phyloP scores from a whole-genome alignment of 2,329 filamentous ascomycete species.

The Diaporthe eres region DNA sequence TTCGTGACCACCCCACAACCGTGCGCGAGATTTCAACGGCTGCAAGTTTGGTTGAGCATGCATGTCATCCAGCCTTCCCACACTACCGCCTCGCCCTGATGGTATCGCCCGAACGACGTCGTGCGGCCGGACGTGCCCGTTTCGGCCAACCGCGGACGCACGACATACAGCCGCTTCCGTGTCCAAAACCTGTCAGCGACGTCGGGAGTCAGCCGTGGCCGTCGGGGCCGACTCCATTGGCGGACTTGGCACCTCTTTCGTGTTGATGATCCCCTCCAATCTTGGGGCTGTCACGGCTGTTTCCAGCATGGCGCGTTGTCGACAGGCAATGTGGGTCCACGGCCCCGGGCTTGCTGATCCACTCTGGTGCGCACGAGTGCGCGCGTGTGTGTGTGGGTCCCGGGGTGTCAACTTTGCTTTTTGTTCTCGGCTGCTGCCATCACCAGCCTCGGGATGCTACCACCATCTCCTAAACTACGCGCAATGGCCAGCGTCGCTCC shows the following conservation, averaged over 20 bases:
- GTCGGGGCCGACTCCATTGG: background rate
- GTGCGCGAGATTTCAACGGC: constrained; percentile 6
- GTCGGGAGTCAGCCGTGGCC: background rate
- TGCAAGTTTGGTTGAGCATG: constrained; percentile 1
- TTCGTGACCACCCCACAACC: constrained; percentile 8
- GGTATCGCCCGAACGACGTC: background rate
- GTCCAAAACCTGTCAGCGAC: constrained; percentile 6
- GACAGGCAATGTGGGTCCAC: background rate
- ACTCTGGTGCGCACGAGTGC: constrained; percentile 3
- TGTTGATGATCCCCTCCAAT: constrained; percentile 23
- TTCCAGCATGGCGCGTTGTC: constrained; percentile 23
- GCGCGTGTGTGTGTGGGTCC: background rate
- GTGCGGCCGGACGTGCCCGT: constrained; percentile 2
- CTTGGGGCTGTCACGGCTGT: constrained; percentile 21
- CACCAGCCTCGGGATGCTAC: constrained; percentile 9
- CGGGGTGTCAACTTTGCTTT: constrained; percentile 19
- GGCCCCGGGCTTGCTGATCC: background rate
- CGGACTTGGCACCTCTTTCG: constrained; percentile 16
- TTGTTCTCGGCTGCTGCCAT: constrained; percentile 18
- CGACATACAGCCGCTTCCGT: constrained; percentile 15
- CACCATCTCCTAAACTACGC: background rate
- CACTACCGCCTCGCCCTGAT: background rate
- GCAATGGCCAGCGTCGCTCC: background rate
- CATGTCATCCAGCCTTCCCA: constrained; percentile 5
- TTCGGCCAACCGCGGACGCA: constrained; percentile 16